A percentile compares a stretch with the other conserved stretches of the same genome.
phyloP scores from a whole-genome alignment of 2,329 filamentous ascomycete species.

The Microdochium paspali region DNA sequence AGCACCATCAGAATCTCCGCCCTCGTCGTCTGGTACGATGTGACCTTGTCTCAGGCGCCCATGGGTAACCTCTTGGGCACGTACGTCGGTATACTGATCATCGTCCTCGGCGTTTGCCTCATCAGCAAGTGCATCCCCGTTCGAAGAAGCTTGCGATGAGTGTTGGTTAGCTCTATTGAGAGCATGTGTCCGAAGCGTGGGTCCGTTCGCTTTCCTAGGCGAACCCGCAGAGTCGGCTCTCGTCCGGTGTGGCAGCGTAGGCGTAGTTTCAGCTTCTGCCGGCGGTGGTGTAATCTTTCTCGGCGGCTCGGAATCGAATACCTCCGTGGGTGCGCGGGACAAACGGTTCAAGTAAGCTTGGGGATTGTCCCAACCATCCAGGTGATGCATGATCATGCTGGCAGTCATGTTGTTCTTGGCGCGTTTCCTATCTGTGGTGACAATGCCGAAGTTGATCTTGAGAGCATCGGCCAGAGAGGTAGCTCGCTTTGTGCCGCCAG shows the following conservation, averaged over 20 bases:
- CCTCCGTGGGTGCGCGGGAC: slow-evolving; percentile 11
- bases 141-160: slow-evolving; percentile 12
- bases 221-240: slow-evolving; percentile 33
- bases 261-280: slow-evolving; percentile 16
- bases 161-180: slow-evolving; percentile 1
- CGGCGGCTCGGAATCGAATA: slow-evolving; percentile 11
- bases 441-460: slow-evolving; percentile 96
- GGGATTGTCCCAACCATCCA: slow-evolving; percentile 39
- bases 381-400: slow-evolving; percentile 66
- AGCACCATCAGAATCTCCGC: slow-evolving; percentile 57
- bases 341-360: slow-evolving; percentile 11
- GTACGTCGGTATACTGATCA: slow-evolving; percentile 63
- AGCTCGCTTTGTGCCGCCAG: slow-evolving; percentile 92
- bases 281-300: slow-evolving; percentile 9
- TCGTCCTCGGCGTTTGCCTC: slow-evolving; percentile 28
- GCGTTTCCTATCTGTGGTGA: slow-evolving; percentile 72
- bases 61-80: slow-evolving; percentile 82
- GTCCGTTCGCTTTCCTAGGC: slow-evolving; percentile 25
- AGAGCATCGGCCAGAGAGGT: slow-evolving; percentile 91
- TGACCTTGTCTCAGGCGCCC: slow-evolving; percentile 88
- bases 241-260: slow-evolving; percentile 9
- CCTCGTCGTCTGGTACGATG: slow-evolving; percentile 77
- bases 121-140: slow-evolving; percentile 15
- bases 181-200: slow-evolving; percentile 16
- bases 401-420: slow-evolving; percentile 57